Conservation (phyloP, 257 asterid species). For the Catharanthus roseus region DNA sequence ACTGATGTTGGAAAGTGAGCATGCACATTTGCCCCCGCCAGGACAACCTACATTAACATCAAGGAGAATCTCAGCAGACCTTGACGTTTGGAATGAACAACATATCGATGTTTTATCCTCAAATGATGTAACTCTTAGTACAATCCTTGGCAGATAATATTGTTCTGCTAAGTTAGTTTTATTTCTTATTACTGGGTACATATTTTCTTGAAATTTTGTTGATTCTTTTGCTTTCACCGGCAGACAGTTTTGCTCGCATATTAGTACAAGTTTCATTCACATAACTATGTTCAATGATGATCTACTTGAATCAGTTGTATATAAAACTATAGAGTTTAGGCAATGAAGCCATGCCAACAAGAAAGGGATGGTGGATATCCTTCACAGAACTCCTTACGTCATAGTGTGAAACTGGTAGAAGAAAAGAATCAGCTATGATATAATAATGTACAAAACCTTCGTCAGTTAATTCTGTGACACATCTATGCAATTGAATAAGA, state of each 20-base stretch:
- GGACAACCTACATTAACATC: slow-evolving; percentile 60
- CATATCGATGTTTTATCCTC: slow-evolving; percentile 44
- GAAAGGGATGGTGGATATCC: neutral
- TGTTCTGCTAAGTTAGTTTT: neutral
- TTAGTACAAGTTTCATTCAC: neutral
- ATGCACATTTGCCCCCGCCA: slow-evolving; percentile 48
- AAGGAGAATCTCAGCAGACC: slow-evolving; percentile 38
- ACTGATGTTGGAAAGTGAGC: slow-evolving; percentile 65
- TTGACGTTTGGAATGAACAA: slow-evolving; percentile 37
- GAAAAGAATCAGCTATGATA: neutral
- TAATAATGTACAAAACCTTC: neutral
- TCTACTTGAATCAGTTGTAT: neutral
- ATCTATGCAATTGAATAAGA: neutral
- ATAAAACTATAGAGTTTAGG: neutral
- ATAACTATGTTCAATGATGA: neutral
- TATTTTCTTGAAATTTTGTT: neutral
- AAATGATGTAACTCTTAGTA: slow-evolving; percentile 61
- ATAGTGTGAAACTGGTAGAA: neutral
- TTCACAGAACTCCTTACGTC: neutral
- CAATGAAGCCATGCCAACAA: neutral
- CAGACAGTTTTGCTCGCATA: neutral
- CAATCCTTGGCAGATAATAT: slow-evolving; percentile 55
- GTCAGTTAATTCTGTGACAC: neutral
- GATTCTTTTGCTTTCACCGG: neutral
- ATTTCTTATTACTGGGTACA: neutral